Percentiles rank a stretch among this genome's conserved stretches.
phyloP scores from a whole-genome alignment of 164 flowering plant genomes.

The Platanus orientalis region DNA sequence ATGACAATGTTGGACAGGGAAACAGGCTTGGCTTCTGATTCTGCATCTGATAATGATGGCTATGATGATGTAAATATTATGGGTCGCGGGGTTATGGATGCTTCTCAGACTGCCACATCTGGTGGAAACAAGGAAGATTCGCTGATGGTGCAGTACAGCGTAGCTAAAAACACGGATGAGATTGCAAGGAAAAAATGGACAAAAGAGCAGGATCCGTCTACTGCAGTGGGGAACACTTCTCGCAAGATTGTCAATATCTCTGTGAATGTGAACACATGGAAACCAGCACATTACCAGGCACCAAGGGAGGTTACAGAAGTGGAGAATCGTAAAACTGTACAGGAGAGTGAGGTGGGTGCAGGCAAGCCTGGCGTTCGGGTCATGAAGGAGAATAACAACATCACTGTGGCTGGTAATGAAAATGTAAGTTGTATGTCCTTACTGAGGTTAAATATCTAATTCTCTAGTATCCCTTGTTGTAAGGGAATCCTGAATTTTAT shows the following conservation, averaged over 20 bases:
- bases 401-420: slow-evolving; percentile 31
- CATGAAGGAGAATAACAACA: slow-evolving; percentile 33
- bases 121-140: slow-evolving; percentile 42
- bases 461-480: neutral
- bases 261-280: slow-evolving; percentile 67
- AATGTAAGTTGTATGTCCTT: slow-evolving; percentile 47
- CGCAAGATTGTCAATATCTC: slow-evolving; percentile 52
- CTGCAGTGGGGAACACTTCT: slow-evolving; percentile 32
- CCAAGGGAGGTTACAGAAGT: slow-evolving; percentile 26
- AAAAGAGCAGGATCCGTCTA: slow-evolving; percentile 39
- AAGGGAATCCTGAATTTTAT: neutral
- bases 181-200: slow-evolving; percentile 22
- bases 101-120: slow-evolving; percentile 34
- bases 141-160: slow-evolving; percentile 36
- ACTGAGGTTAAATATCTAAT: neutral
- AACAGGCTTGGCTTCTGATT: slow-evolving; percentile 37
- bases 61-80: slow-evolving; percentile 37
- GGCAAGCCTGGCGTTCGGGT: slow-evolving; percentile 25
- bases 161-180: slow-evolving; percentile 38
- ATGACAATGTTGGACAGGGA: slow-evolving; percentile 32
- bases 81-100: slow-evolving; percentile 27
- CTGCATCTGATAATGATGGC: slow-evolving; percentile 53
- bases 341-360: slow-evolving; percentile 24
- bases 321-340: slow-evolving; percentile 24
- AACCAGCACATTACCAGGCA: slow-evolving; percentile 55